Base-by-base conservation (phyloP, 768 basidiomycete species). In the Serendipita sp. region DNA sequence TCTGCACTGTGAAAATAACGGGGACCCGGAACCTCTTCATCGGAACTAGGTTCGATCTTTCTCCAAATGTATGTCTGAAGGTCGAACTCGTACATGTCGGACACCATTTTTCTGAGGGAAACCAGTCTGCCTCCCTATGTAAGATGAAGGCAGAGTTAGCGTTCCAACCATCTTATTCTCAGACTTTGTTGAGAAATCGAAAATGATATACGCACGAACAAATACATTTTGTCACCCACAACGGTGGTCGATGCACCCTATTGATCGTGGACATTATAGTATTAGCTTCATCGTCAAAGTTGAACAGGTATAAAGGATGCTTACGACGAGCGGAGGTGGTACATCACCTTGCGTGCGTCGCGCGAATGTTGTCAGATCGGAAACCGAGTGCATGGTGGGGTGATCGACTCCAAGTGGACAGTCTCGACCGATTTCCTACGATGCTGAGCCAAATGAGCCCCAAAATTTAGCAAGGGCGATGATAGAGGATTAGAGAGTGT, bases 1-100 rank as follows among this genome's bases (percentile, higher is more conserved):
- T 96, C 92, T 11, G 90, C 83, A 67, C 88, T 91, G 75, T 99
- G 96, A 72, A 99, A 99, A 73, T 99, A 99, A 46, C 96, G 84
- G 30, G 92, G 82, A 54, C 82, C 79, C 0, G 95, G 93, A 8
- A 85, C 76, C 58, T 85, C 80, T 69, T 89, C 87, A 65, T 85
- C 86, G 1, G 79, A 76, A 63, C 77, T 78, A 16, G 82, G 78
- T 1, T 76, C 74, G 7, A 93, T 71, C 71, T 79, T 84, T 69
- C 86, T 81, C 96, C 96, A 99, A 10, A 77, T 75, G 70, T 88
- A 86, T 1, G 85, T 84, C 64, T 84, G 78, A 68, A 97, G 77
- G 76, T 97, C 88, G 73, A 98, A 91, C 44, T 84, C 78, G 76
- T 92, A 97, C 70, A 99, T 81, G 76, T 94, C 91, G 44, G 86